These are phyloP conservation scores for Oryza coarctata DNA, from an alignment of 176 grass and related monocot species.

Conservation along the genomic window DNA sequence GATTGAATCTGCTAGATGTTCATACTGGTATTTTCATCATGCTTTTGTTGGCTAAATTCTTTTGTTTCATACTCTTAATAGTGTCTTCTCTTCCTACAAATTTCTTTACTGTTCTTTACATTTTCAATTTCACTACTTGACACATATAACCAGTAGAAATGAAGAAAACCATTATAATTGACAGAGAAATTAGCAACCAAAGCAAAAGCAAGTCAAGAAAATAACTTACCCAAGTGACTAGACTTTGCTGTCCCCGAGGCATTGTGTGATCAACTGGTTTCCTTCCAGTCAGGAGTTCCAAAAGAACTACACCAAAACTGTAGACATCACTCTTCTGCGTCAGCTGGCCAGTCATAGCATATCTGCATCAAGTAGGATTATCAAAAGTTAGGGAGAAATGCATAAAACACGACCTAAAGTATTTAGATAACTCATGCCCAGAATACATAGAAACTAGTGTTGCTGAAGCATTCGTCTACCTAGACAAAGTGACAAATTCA, in stretches of 20 bases:
- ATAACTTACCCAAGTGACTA: constrained; percentile 61
- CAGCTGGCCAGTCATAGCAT: constrained; percentile 65
- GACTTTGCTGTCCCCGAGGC: constrained; percentile 61
- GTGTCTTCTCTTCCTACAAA: background rate
- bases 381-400: background rate
- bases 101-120: background rate
- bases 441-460: background rate
- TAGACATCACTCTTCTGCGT: constrained; percentile 64
- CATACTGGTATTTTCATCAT: background rate
- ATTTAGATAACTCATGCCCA: constrained; percentile 1
- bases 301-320: constrained; percentile 60
- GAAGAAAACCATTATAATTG: background rate
- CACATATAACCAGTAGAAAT: background rate
- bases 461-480: background rate
- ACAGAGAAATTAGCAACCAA: background rate
- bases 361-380: constrained; percentile 30
- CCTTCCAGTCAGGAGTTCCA: constrained; percentile 66
- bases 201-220: constrained; percentile 27
- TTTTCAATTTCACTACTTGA: constrained; percentile 6
- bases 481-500: background rate
- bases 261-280: constrained; percentile 67
- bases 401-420: background rate
- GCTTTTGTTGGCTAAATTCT: background rate
- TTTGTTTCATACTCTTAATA: background rate
- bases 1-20: background rate